Conservation (phyloP, 768 basidiomycete genomes). For the Gelatoporia subvermispora region DNA sequence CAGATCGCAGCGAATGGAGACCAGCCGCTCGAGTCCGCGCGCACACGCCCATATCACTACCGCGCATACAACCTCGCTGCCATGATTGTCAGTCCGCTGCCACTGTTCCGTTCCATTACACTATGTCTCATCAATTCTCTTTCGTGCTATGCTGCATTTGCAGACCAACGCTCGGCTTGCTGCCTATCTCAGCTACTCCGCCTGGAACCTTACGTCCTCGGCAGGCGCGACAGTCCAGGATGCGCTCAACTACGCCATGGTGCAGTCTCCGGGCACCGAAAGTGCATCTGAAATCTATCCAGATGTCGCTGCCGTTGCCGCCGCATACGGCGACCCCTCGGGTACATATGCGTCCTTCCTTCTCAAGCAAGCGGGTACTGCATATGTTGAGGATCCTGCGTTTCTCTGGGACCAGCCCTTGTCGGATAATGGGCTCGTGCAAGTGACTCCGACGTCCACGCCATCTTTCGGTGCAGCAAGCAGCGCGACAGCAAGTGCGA, state of each 20-base stretch:
- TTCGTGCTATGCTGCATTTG: background rate
- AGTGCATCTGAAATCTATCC: constrained; percentile 47
- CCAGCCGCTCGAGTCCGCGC: constrained; percentile 58
- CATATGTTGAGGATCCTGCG: constrained; percentile 40
- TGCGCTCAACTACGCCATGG: constrained; percentile 57
- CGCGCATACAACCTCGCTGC: constrained; percentile 63
- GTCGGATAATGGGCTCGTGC: constrained; percentile 27
- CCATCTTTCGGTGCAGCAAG: background rate
- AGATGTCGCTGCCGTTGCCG: constrained; percentile 49
- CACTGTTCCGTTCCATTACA: background rate
- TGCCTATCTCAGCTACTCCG: constrained; percentile 38
- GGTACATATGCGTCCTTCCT: constrained; percentile 51
- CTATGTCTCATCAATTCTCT: background rate
- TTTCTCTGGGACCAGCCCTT: constrained; percentile 57
- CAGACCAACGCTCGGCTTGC: constrained; percentile 57
- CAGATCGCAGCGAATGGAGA: constrained; percentile 58
- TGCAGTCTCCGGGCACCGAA: constrained; percentile 31
- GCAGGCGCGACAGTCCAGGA: constrained; percentile 52
- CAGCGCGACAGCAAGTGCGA: background rate
- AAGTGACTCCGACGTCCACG: background rate
- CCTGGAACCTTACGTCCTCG: constrained; percentile 46
- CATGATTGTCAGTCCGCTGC: constrained; percentile 46
- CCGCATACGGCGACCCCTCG: constrained; percentile 57
- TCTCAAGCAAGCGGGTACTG: constrained; percentile 25
- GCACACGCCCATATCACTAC: constrained; percentile 65